Evolutionary conservation across 202 grass and related monocot genomes (phyloP).

Genomic region (Setaria italica): DNA sequence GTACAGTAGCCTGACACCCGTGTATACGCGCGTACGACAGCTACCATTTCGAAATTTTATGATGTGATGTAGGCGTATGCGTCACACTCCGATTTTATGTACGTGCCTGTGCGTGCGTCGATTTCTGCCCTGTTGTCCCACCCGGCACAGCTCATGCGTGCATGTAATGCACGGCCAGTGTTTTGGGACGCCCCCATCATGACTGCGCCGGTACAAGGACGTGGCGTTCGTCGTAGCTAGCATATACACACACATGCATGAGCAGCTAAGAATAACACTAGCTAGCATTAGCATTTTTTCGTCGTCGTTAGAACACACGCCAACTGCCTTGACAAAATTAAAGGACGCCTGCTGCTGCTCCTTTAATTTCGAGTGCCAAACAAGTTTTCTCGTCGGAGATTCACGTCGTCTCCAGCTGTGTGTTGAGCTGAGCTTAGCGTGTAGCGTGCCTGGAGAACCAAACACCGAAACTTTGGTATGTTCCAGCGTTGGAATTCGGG

Average conservation of each 20-base stretch:
- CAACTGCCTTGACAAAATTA: slow-evolving; percentile 2
- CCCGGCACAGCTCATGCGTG: not conserved
- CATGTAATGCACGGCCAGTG: not conserved
- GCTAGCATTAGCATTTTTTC: no score
- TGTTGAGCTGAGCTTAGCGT: not conserved
- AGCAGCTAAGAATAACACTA: not conserved
- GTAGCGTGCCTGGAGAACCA: not conserved
- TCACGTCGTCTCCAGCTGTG: not conserved
- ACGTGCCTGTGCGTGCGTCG: not conserved
- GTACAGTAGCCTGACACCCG: not conserved
- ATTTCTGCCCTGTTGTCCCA: not conserved
- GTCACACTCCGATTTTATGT: not conserved
- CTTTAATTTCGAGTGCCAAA: not conserved
- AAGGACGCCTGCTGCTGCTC: not conserved
- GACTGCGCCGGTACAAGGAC: not conserved
- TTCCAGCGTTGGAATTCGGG: not conserved
- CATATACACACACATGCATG: not conserved
- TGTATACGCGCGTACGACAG: not conserved
- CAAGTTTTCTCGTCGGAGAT: not conserved
- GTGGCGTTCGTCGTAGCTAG: not conserved
- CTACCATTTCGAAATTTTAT: slow-evolving; percentile 4
- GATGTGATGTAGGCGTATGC: not conserved
- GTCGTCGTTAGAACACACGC: not conserved
- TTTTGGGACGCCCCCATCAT: not conserved
- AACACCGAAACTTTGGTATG: not conserved